Percentiles rank a stretch among this genome's conserved stretches.
phyloP scores from a whole-genome alignment of 345 rosid genomes.

The Hypericum perforatum region DNA sequence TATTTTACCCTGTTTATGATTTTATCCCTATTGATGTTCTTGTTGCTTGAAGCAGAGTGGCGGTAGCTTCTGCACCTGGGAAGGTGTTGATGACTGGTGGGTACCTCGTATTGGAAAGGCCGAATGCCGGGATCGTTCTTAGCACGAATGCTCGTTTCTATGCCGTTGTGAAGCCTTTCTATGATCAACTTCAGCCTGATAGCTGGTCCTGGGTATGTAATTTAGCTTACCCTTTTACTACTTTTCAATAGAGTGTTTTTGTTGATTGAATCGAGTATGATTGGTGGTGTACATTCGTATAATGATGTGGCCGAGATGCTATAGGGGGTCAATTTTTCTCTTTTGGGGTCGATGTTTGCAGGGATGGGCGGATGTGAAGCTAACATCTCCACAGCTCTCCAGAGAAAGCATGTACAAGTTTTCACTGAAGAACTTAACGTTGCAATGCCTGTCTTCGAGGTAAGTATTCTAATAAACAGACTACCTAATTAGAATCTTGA shows the following conservation, averaged over 20 bases:
- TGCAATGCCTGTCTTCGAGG: slow-evolving; percentile 65
- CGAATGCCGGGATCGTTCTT: slow-evolving; percentile 82
- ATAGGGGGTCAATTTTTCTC: not conserved
- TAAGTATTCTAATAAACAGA: slow-evolving; percentile 20
- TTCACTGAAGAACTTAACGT: slow-evolving; percentile 49
- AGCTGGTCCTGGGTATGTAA: slow-evolving; percentile 82
- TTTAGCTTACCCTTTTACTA: not conserved
- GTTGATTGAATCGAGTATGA: not conserved
- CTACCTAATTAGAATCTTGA: not conserved
- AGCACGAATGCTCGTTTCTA: slow-evolving; percentile 93
- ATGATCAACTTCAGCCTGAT: slow-evolving; percentile 52
- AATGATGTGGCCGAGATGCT: not conserved
- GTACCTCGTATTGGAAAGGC: slow-evolving; percentile 83
- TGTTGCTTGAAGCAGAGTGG: too few species aligned
- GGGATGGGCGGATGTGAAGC: slow-evolving; percentile 79
- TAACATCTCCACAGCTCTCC: slow-evolving; percentile 84
- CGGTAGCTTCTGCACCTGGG: slow-evolving; percentile 98
- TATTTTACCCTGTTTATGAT: too few species aligned
- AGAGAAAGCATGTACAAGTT: slow-evolving; percentile 77
- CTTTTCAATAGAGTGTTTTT: not conserved
- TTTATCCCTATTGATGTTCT: too few species aligned
- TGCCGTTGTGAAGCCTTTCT: slow-evolving; percentile 70
- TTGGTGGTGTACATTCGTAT: not conserved
- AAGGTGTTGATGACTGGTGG: slow-evolving; percentile 96
- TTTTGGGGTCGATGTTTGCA: slow-evolving; percentile 14